Evolutionary conservation across 805 yeast genomes (phyloP).

Genomic region (Myxozyma melibiosi): DNA sequence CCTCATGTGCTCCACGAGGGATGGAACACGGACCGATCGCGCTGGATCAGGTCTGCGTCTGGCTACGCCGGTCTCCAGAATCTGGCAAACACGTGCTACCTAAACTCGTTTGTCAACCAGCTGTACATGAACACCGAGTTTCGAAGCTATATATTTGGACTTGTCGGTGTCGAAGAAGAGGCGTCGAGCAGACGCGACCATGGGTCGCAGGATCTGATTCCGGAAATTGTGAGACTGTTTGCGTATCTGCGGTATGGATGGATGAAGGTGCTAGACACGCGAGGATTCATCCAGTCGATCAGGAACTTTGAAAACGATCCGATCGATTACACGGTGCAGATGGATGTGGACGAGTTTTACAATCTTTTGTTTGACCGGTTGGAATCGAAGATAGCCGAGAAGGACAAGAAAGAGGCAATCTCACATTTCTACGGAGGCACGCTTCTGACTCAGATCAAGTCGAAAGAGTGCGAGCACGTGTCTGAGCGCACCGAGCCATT

Average conservation of each 20-base stretch:
- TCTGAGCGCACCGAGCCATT: slow-evolving; percentile 29
- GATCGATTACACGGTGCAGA: slow-evolving; percentile 28
- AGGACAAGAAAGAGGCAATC: slow-evolving; percentile 1
- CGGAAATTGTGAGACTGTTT: slow-evolving; percentile 20
- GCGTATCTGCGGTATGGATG: slow-evolving; percentile 23
- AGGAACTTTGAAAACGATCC: slow-evolving; percentile 28
- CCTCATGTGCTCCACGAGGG: slow-evolving; percentile 16
- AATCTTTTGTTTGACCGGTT: slow-evolving; percentile 28
- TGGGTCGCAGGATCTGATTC: not conserved
- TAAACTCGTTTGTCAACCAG: slow-evolving; percentile 28
- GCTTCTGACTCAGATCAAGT: slow-evolving; percentile 27
- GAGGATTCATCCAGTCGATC: slow-evolving; percentile 18
- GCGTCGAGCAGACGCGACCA: not conserved
- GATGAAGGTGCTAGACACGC: slow-evolving; percentile 18
- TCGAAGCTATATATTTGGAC: slow-evolving; percentile 15
- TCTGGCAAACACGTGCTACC: slow-evolving; percentile 30
- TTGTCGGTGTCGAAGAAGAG: not conserved
- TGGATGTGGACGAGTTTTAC: slow-evolving; percentile 33
- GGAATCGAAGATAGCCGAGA: slow-evolving; percentile 17
- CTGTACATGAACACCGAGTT: slow-evolving; percentile 29
- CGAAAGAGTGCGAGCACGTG: slow-evolving; percentile 29
- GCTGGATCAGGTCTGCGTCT: slow-evolving; percentile 21
- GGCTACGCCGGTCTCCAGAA: slow-evolving; percentile 29
- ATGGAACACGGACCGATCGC: slow-evolving; percentile 25
- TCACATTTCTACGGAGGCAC: slow-evolving; percentile 23